Base-by-base conservation (phyloP, 306 rosid genomes). In the Trifolium fragiferum region DNA sequence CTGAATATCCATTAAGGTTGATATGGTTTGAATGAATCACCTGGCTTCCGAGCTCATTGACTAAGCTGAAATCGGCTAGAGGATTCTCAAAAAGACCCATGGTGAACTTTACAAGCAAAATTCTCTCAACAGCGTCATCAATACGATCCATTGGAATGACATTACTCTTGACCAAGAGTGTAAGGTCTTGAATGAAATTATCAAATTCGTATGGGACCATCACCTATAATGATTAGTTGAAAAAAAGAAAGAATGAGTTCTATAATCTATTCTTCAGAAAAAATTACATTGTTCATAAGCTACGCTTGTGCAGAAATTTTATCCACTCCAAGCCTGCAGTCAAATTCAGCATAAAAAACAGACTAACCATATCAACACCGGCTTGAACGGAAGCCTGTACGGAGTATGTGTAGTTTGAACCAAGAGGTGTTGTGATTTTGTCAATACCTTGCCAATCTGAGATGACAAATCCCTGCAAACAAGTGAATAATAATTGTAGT, bases 401-500 rank as follows among this genome's bases (percentile, higher is more conserved):
- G 21, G 97, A 88, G 85, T 84, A 94, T 10, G 99, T 63, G 88
- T 91, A 91, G 81, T 94, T 92, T 69, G 93, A 74, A 87, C 85
- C 92, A 1, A 86, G 87, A 14, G 97, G 91, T 6, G 95, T 7
- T 23, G 97, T 92, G 61, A 92, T 85, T 82, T 82, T 87, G 80
- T 94, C 99, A 72, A 94, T 65, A 66, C 97, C 99, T 80, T 87
- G 90, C 99, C 99, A 94, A 79, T 94, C 99, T 53, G 99, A 92
- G 80, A 94, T 94, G 80, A 94, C 96, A 87, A 94, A 94, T 67
- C 99, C 99, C 99, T 94, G 90, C 49, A 80, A 76, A 80, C 68
- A 84, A 78, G 47, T 66, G 67, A 76, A 75, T 61, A 68, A 14
- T 38, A 12, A 61, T 74, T 23, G 27, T 10, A 13, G 44, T 77